phyloP scores from a whole-genome alignment of 2,329 filamentous ascomycete species.

The Polytolypa hystricis region DNA sequence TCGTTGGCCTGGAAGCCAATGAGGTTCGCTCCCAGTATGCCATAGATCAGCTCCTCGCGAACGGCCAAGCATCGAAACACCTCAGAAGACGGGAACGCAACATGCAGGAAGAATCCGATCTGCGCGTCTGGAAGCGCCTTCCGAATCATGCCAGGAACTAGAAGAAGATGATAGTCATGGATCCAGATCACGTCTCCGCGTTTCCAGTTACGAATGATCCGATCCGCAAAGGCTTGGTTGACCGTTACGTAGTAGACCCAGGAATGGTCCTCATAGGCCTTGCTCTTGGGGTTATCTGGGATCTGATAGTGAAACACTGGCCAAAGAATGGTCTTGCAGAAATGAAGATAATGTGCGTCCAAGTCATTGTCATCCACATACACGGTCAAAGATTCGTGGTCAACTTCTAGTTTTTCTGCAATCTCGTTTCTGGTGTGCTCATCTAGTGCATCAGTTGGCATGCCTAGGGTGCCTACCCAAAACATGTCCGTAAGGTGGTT shows the following conservation, averaged over 20 bases:
- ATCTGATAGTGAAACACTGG: slow-evolving; percentile 98
- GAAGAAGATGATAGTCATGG: slow-evolving; percentile 85
- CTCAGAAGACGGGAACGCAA: slow-evolving; percentile 90
- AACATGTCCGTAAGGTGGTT: slow-evolving; percentile 62
- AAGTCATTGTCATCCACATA: slow-evolving; percentile 86
- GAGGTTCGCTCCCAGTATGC: slow-evolving; percentile 85
- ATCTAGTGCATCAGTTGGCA: slow-evolving; percentile 79
- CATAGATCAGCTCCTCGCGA: slow-evolving; percentile 75
- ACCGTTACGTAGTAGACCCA: slow-evolving; percentile 90
- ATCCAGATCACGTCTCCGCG: slow-evolving; percentile 87
- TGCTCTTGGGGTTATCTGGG: slow-evolving; percentile 94
- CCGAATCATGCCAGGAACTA: slow-evolving; percentile 81
- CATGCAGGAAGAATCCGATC: slow-evolving; percentile 92
- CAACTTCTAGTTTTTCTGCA: slow-evolving; percentile 65
- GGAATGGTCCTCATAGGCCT: slow-evolving; percentile 93
- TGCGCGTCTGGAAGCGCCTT: slow-evolving; percentile 78
- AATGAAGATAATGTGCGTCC: slow-evolving; percentile 88
- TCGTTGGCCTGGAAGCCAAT: slow-evolving; percentile 90
- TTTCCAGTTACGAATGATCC: slow-evolving; percentile 86
- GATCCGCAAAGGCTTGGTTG: slow-evolving; percentile 87
- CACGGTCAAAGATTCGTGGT: slow-evolving; percentile 73
- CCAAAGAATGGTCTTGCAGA: slow-evolving; percentile 96
- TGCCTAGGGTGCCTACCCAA: slow-evolving; percentile 89
- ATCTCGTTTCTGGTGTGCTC: slow-evolving; percentile 71
- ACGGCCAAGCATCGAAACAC: slow-evolving; percentile 87